Evolutionary conservation across 345 rosid species (phyloP).

Genomic region (Eucalyptus erythrocorys): DNA sequence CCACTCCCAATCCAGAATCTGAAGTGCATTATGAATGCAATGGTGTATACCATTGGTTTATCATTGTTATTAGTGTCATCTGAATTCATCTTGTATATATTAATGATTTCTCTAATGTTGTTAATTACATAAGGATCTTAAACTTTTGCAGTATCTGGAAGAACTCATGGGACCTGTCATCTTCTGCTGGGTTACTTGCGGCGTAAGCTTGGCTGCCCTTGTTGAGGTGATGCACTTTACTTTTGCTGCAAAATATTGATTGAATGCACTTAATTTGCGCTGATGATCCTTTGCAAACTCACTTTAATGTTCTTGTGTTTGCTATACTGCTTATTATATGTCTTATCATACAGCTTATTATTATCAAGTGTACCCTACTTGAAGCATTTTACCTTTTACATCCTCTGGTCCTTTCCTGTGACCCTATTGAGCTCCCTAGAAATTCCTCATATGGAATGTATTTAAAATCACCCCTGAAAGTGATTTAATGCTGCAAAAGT

Average conservation of each 20-base stretch:
- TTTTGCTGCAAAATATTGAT: not conserved
- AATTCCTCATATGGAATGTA: not conserved
- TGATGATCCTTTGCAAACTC: not conserved
- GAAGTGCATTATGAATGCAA: not conserved
- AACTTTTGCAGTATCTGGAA: constrained; percentile 66
- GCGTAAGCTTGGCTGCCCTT: constrained; percentile 79
- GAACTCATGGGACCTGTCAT: constrained; percentile 74
- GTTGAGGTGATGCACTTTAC: constrained; percentile 55
- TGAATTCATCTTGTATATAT: not conserved
- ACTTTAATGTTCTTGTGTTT: not conserved
- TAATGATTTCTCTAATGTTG: not conserved
- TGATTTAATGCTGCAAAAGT: not conserved
- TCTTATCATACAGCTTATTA: not conserved
- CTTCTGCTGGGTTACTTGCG: constrained; percentile 79
- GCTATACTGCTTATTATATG: not conserved
- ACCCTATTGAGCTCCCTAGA: not conserved
- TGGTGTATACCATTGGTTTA: not conserved
- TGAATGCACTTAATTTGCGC: not conserved
- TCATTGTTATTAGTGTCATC: not conserved
- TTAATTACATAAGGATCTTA: not conserved
- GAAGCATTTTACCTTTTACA: not conserved
- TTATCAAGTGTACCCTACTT: not conserved
- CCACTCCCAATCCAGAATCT: not conserved
- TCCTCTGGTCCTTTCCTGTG: not conserved
- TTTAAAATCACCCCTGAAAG: not conserved